Base-by-base conservation (phyloP, 2,329 filamentous ascomycete species). In the Elsinoe australis region DNA sequence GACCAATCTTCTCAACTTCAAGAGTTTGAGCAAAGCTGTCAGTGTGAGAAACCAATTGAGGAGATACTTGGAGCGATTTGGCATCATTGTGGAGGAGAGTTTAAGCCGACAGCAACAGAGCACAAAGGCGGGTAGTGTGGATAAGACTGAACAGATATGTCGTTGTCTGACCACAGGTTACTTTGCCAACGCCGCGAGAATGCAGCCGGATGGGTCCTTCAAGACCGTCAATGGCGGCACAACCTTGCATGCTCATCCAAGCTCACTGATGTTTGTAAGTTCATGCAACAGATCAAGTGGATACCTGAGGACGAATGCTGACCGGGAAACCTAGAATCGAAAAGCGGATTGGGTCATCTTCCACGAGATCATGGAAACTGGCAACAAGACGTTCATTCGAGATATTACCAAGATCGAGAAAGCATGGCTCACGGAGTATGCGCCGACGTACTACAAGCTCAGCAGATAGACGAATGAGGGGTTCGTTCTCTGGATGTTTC, bases 301-400 rank as follows among this genome's bases (percentile, higher is more conserved):
- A n/a, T n/a, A n/a, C n/a, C n/a, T n/a, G n/a, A n/a, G n/a, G n/a
- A n/a, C n/a, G n/a, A n/a, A n/a, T 26, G 45, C 26, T 47, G 14
- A 32, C 29, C 3, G 19, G 8, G 19, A 26, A 31, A n/a, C 22
- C 41, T 55, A 75, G 73, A 94, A 95, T 65, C 81, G 89, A 49
- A 95, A 94, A 70, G 87, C 87, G 8, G 88, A 95, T 54, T 96
- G 90, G 88, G 88, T 96, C 7, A 77, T 98, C 26, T 98, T 95
- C 61, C 85, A 94, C 58, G 90, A 95, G 67, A 80, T 95, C 29
- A 79, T 95, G 73, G 87, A 96, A 69, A 94, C 86, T 3, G 80
- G 83, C 7, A 79, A 78, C 54, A 96, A 96, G 72, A 88, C 79
- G 0, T 96, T 83, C 62, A 94, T 98, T 58, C 75, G 87, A 49